phyloP scores from a whole-genome alignment of 202 grass and related monocot genomes.

The Panicum hallii region DNA sequence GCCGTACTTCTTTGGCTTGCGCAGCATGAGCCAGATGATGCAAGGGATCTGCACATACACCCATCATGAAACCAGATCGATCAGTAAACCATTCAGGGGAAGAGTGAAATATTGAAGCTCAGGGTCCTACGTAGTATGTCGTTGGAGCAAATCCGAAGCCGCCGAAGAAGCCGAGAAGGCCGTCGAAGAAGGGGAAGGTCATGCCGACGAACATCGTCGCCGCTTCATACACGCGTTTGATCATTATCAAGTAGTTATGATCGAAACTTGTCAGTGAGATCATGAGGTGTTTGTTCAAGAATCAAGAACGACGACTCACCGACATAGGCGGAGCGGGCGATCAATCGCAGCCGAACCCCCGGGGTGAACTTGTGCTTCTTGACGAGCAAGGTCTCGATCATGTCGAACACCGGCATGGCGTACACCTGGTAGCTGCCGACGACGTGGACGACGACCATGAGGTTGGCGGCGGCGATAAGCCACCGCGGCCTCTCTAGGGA shows the following conservation, averaged over 20 bases:
- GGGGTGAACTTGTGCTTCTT: slow-evolving; percentile 53
- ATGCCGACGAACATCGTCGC: slow-evolving; percentile 59
- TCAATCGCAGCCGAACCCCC: slow-evolving; percentile 30
- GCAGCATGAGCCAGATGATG: slow-evolving; percentile 40
- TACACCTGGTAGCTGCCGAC: slow-evolving; percentile 57
- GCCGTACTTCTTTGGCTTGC: slow-evolving; percentile 41
- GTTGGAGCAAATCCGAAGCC: slow-evolving; percentile 63
- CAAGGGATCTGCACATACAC: slow-evolving; percentile 26
- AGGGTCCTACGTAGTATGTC: slow-evolving; percentile 38
- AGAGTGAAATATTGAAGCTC: neutral
- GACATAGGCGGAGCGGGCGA: slow-evolving; percentile 42
- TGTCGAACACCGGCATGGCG: slow-evolving; percentile 69
- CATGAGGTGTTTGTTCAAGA: too few relatives aligned
- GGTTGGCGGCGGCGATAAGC: slow-evolving; percentile 63
- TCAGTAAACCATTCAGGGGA: neutral
- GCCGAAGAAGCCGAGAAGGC: slow-evolving; percentile 61
- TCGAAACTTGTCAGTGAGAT: too few relatives aligned
- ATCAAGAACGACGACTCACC: neutral
- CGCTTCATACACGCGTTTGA: neutral
- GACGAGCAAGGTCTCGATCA: slow-evolving; percentile 64
- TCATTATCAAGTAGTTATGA: too few relatives aligned
- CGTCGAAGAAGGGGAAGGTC: slow-evolving; percentile 62
- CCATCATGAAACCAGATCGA: neutral
- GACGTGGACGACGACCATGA: slow-evolving; percentile 55
- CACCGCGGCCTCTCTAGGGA: slow-evolving; percentile 59